Evolutionary conservation across 2,329 filamentous ascomycete genomes (phyloP).

Genomic region (Cordyceps cicadae): DNA sequence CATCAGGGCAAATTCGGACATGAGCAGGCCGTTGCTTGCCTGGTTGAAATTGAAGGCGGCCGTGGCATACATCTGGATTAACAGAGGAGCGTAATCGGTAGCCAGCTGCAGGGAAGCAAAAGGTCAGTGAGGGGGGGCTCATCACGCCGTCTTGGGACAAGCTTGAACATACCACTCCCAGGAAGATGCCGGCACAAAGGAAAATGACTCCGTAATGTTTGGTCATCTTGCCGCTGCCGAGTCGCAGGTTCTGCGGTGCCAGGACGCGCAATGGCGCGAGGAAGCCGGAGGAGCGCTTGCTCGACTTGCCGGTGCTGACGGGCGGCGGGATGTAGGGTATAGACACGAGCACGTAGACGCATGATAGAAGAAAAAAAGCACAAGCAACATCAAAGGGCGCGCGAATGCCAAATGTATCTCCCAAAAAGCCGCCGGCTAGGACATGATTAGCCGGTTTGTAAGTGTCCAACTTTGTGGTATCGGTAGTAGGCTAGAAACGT

Average conservation of each 20-base stretch:
- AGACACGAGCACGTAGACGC: constrained; percentile 32
- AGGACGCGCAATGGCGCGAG: constrained; percentile 57
- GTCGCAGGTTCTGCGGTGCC: constrained; percentile 45
- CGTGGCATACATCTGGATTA: constrained; percentile 53
- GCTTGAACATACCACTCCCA: constrained; percentile 46
- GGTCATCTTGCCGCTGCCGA: constrained; percentile 39
- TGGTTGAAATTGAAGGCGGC: constrained; percentile 46
- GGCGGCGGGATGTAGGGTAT: constrained; percentile 43
- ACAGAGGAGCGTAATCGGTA: constrained; percentile 56
- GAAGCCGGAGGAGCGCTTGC: constrained; percentile 33
- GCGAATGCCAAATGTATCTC: constrained; percentile 53
- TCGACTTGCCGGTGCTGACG: constrained; percentile 22
- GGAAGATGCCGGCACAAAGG: constrained; percentile 56
- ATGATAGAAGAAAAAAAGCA: constrained; percentile 41
- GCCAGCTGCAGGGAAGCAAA: constrained; percentile 37
- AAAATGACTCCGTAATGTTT: constrained; percentile 56
- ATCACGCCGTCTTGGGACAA: background rate
- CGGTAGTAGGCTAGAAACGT: constrained; percentile 15
- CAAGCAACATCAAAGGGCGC: constrained; percentile 59
- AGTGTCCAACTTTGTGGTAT: background rate
- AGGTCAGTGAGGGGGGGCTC: background rate
- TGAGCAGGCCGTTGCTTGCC: constrained; percentile 48
- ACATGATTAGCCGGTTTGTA: background rate
- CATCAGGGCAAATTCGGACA: constrained; percentile 48
- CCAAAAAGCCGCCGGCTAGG: constrained; percentile 53